phyloP scores from a whole-genome alignment of 192 early-diverging fungal genomes.

The Coemansia sp. region DNA sequence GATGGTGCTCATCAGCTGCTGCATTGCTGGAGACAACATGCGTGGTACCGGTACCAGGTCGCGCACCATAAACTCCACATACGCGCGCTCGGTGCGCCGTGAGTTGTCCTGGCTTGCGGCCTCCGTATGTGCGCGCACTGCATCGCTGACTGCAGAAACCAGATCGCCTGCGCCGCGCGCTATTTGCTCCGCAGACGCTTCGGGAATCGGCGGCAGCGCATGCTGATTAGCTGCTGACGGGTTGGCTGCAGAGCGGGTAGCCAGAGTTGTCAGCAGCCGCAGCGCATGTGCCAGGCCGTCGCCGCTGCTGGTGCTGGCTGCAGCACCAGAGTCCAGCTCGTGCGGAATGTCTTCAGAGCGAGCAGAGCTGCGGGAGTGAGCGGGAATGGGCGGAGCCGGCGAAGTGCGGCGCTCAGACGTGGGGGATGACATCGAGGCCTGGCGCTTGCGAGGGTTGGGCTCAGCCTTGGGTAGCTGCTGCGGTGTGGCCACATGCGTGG shows the following conservation, averaged over 20 bases:
- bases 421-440: conserved; percentile 49
- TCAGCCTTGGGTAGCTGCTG: conserved; percentile 18
- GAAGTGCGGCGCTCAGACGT: conserved; percentile 20
- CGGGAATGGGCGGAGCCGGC: conserved; percentile 4
- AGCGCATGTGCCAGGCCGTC: conserved; percentile 44
- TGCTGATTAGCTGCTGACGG: neutral
- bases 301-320: conserved; percentile 14
- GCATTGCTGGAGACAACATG: conserved; percentile 46
- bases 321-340: neutral
- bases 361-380: conserved; percentile 1
- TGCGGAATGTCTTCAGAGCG: conserved; percentile 1
- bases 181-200: conserved; percentile 22
- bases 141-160: conserved; percentile 33
- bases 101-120: conserved; percentile 1
- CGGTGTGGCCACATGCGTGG: conserved; percentile 32
- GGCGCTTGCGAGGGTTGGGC: conserved; percentile 44
- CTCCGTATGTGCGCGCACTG: conserved; percentile 23
- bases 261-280: conserved; percentile 27
- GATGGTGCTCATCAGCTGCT: conserved; percentile 34
- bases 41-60: conserved; percentile 38
- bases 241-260: conserved; percentile 18
- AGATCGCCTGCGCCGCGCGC: conserved; percentile 8
- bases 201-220: conserved; percentile 11
- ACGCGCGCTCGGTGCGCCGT: conserved; percentile 30
- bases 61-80: conserved; percentile 46